These are phyloP conservation scores for Globisporangium barbulae DNA, from an alignment of 352 stramenopile genomes.

Conservation along the genomic window DNA sequence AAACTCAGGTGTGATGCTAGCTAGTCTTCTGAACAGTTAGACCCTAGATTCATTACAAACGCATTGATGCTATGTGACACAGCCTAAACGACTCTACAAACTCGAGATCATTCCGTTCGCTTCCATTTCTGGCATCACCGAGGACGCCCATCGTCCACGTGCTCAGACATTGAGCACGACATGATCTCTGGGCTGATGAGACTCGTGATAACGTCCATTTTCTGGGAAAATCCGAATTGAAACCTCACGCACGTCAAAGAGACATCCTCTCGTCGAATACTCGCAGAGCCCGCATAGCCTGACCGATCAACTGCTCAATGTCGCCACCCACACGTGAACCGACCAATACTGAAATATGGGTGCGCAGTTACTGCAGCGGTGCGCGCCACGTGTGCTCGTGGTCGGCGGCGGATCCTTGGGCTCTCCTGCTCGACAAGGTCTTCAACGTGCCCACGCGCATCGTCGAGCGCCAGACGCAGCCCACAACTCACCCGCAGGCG, in stretches of 20 bases:
- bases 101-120: not conserved
- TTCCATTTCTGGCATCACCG: not conserved
- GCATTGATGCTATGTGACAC: not conserved
- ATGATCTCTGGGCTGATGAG: not conserved
- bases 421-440: constrained; percentile 65
- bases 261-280: not conserved
- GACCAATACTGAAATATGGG: too few relatives aligned
- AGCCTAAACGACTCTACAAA: not conserved
- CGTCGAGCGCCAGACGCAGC: constrained; percentile 68
- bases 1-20: too few relatives aligned
- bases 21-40: not conserved
- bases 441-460: constrained; percentile 70
- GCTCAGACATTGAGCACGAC: not conserved
- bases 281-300: too few relatives aligned
- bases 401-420: constrained; percentile 73
- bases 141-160: not conserved
- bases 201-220: not conserved
- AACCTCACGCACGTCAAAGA: not conserved
- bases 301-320: too few relatives aligned
- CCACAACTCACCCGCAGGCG: constrained; percentile 89
- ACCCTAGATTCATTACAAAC: not conserved
- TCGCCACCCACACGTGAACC: too few relatives aligned
- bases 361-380: too few relatives aligned
- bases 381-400: constrained; percentile 55
- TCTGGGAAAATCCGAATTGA: not conserved